Evolutionary conservation across 768 basidiomycete species (phyloP), one percentile per base, ranked within the genome.

Genomic region (Tubosaeta sp.): DNA sequence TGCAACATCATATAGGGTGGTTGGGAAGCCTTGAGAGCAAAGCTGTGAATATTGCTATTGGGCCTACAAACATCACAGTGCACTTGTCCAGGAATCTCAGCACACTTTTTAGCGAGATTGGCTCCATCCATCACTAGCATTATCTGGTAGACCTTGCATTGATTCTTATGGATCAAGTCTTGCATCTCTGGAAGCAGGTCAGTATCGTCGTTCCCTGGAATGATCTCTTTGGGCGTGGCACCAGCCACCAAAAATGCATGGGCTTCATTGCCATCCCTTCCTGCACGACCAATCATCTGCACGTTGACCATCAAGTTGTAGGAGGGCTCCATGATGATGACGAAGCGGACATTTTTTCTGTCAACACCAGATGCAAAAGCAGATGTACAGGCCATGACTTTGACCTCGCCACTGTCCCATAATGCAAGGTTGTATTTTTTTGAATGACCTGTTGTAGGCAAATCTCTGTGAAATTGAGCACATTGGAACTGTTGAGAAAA

Each of bases 31-130:
- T 5, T 2, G 29, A 29, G 2, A 11, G 43, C 52, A 6, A 50
- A 44, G 11, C 2, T 27, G 31, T 57, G 53, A 2, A 54, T 43
- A 11, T 43, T 31, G 35, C 45, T 29, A 7, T 34, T 2, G 1
- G 56, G 56, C 5, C 43, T 1, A 13, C 56, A 57, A n/a, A 54
- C 1, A 6, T 57, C 53, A 2, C 56, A 57, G 2, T 25, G 53
- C 0, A 51, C 49, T 7, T 51, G 53, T 1, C 19, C 53, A 0
- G 2, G 16, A 13, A 43, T 13, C 5, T 41, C 33, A 0, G 11
- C 4, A 13, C 56, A 57, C 2, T 10, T 17, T 5, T 13, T 19
- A 0, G 49, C 45, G 14, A 47, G 16, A 1, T 26, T 5, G 5
- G 22, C 31, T 1, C 52, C 45, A 17, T 57, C 53, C 42, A 57